Evolutionary conservation across 345 rosid genomes (phyloP).

Genomic region (Moricandia arvensis): DNA sequence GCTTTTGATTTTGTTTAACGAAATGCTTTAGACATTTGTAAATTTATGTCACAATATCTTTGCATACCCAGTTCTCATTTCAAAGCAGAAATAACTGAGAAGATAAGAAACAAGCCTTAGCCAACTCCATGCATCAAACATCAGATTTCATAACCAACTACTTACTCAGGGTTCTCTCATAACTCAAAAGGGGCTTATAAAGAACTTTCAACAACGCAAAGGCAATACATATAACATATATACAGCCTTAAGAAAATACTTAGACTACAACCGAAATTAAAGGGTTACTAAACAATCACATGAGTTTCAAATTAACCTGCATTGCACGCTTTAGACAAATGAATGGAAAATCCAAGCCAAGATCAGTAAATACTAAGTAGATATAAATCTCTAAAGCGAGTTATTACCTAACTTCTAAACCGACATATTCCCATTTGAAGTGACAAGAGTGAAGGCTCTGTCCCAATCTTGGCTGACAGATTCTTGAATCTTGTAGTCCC

Average conservation of each 20-base stretch:
- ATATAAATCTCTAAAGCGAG: background rate
- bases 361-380: background rate
- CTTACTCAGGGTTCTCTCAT: background rate
- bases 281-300: background rate
- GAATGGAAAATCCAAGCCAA: background rate
- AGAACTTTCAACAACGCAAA: background rate
- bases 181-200: background rate
- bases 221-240: background rate
- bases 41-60: background rate
- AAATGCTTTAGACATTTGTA: no score
- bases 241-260: background rate
- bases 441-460: constrained; percentile 40
- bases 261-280: background rate
- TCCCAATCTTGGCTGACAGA: constrained; percentile 48
- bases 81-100: background rate
- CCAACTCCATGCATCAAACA: background rate
- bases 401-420: constrained; percentile 22
- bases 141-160: background rate
- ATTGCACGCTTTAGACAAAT: background rate
- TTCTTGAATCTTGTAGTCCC: constrained; percentile 45
- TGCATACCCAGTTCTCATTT: background rate
- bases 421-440: background rate
- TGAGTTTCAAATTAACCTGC: constrained; percentile 1
- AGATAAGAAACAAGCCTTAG: background rate
- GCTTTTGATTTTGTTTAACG: background rate